Evolutionary conservation across 2,329 filamentous ascomycete species (phyloP).

Genomic region (Sporothrix curviconia): DNA sequence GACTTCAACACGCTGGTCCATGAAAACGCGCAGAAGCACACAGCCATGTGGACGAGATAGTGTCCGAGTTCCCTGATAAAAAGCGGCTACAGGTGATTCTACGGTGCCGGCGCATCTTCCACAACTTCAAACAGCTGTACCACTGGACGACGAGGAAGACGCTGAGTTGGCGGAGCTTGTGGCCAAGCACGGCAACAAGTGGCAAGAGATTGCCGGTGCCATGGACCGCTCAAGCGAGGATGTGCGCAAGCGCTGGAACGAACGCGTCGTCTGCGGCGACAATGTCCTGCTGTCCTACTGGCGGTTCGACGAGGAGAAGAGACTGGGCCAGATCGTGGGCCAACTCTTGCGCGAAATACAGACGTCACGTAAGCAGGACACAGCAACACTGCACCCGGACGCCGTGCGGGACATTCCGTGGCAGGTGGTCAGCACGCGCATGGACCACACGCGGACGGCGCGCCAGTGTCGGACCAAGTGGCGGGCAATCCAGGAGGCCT

Average conservation of each 20-base stretch:
- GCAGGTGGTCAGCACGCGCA: conserved; percentile 54
- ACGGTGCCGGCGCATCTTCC: conserved; percentile 55
- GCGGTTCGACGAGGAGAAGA: conserved; percentile 53
- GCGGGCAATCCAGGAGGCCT: conserved; percentile 32
- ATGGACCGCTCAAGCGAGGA: conserved; percentile 61
- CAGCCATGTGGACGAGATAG: conserved; percentile 44
- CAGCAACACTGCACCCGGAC: conserved; percentile 17
- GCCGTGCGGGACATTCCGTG: conserved; percentile 57
- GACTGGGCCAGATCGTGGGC: conserved; percentile 46
- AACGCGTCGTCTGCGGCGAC: conserved; percentile 56
- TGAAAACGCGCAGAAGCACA: conserved; percentile 23
- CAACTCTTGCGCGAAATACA: conserved; percentile 46
- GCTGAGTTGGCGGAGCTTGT: conserved; percentile 43
- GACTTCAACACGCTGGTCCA: conserved; percentile 44
- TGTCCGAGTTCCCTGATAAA: conserved; percentile 42
- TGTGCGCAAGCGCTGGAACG: conserved; percentile 63
- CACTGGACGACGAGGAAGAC: conserved; percentile 56
- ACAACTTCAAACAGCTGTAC: conserved; percentile 57
- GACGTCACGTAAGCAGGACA: conserved; percentile 28
- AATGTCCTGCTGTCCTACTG: conserved; percentile 49
- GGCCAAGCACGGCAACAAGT: conserved; percentile 46
- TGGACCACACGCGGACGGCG: conserved; percentile 55
- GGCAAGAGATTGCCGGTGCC: conserved; percentile 54
- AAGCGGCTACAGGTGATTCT: conserved; percentile 49
- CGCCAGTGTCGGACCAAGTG: conserved; percentile 66